phyloP scores from a whole-genome alignment of 805 yeast species.

The Ogataea neopini region DNA sequence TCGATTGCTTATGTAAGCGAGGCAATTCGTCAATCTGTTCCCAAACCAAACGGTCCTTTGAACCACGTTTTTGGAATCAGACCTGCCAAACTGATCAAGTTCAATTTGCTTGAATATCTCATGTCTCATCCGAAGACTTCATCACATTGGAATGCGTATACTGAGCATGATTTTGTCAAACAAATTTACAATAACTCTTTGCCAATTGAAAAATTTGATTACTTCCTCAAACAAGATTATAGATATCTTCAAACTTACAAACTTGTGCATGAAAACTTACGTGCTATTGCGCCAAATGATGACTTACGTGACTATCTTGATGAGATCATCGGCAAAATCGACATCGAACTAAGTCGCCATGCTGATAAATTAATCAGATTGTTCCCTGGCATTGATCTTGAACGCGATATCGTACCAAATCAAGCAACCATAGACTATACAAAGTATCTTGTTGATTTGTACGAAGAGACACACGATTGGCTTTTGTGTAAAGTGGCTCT shows the following conservation, averaged over 20 bases:
- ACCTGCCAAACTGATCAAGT: not conserved
- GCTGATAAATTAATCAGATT: slow-evolving; percentile 45
- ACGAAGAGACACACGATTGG: slow-evolving; percentile 55
- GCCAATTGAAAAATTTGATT: slow-evolving; percentile 48
- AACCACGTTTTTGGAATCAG: slow-evolving; percentile 56
- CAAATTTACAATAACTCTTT: slow-evolving; percentile 54
- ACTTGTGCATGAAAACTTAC: slow-evolving; percentile 62
- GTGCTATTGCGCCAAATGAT: slow-evolving; percentile 58
- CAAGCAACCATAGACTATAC: slow-evolving; percentile 62
- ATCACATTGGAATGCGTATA: slow-evolving; percentile 58
- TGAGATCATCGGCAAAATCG: slow-evolving; percentile 50
- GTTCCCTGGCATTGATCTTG: slow-evolving; percentile 47
- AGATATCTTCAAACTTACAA: slow-evolving; percentile 70
- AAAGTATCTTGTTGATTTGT: slow-evolving; percentile 56
- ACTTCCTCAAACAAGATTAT: slow-evolving; percentile 59
- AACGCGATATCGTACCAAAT: slow-evolving; percentile 45
- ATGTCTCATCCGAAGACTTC: slow-evolving; percentile 55
- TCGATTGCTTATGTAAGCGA: slow-evolving; percentile 67
- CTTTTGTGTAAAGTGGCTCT: slow-evolving; percentile 65
- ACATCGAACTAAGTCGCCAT: slow-evolving; percentile 58
- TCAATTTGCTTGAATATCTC: slow-evolving; percentile 44
- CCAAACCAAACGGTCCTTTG: slow-evolving; percentile 62
- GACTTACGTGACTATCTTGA: slow-evolving; percentile 53
- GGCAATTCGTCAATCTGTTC: slow-evolving; percentile 52
- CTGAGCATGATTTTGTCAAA: slow-evolving; percentile 61